Conservation (phyloP, 371 early-diverging fungal genomes). For the Apophysomyces sp. region DNA sequence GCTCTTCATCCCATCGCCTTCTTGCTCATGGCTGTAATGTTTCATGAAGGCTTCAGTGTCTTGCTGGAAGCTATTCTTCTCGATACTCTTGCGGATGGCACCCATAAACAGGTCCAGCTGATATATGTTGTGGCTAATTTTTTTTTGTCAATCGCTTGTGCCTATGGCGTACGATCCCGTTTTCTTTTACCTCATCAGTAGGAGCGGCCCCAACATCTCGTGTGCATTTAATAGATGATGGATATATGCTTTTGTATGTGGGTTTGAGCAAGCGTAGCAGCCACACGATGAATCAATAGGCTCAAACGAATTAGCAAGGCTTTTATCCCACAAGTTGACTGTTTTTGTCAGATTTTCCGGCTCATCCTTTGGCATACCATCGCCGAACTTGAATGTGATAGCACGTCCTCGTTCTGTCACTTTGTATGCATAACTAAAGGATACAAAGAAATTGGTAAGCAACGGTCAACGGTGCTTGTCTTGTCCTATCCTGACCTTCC, state of each 20-base stretch:
- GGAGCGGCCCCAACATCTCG: constrained; percentile 79
- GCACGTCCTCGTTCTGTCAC: constrained; percentile 47
- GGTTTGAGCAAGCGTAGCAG: constrained; percentile 66
- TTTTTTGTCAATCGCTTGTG: too few species aligned
- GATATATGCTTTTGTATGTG: constrained; percentile 74
- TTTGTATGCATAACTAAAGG: constrained; percentile 35
- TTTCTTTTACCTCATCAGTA: constrained; percentile 61
- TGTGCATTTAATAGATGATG: constrained; percentile 75
- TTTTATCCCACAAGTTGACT: constrained; percentile 55
- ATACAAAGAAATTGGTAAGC: background rate
- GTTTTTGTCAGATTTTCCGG: constrained; percentile 24
- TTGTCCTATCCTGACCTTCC: constrained; percentile 35
- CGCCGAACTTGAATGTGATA: constrained; percentile 39
- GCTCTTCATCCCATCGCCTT: constrained; percentile 26
- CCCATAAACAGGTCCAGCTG: constrained; percentile 64
- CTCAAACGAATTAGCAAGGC: constrained; percentile 52
- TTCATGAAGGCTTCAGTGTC: constrained; percentile 46
- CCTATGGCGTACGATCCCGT: too few species aligned
- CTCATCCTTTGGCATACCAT: background rate
- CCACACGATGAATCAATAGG: constrained; percentile 61
- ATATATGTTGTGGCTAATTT: constrained; percentile 70
- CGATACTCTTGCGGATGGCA: constrained; percentile 60
- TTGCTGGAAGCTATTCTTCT: constrained; percentile 48
- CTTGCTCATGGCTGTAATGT: constrained; percentile 34
- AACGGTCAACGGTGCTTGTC: background rate